These are phyloP conservation scores for Lepidopterella palustris DNA, from an alignment of 495 filamentous ascomycete species.

Conservation along the genomic window DNA sequence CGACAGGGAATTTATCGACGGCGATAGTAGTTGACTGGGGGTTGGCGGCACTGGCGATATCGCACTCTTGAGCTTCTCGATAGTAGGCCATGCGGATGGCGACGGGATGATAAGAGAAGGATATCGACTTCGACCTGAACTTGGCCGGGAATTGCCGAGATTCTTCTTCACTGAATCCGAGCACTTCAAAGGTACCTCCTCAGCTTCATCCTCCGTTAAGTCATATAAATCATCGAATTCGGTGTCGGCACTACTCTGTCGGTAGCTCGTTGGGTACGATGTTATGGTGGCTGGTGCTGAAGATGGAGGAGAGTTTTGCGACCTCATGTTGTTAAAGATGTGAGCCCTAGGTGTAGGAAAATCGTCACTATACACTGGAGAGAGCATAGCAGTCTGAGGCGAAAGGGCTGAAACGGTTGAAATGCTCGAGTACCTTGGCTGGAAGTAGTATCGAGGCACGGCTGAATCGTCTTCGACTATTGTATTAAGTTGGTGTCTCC, in stretches of 20 bases:
- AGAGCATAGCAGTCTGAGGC: slow-evolving; percentile 14
- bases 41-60: slow-evolving; percentile 67
- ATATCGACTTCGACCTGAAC: slow-evolving; percentile 42
- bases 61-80: slow-evolving; percentile 43
- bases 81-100: slow-evolving; percentile 51
- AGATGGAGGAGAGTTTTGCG: slow-evolving; percentile 36
- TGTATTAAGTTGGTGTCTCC: slow-evolving; percentile 69
- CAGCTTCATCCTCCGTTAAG: slow-evolving; percentile 65
- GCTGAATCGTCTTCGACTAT: slow-evolving; percentile 68
- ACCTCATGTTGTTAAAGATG: slow-evolving; percentile 5
- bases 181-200: slow-evolving; percentile 34
- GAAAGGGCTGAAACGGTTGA: slow-evolving; percentile 20
- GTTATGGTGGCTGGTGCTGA: slow-evolving; percentile 47
- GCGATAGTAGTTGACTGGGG: slow-evolving; percentile 65
- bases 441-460: slow-evolving; percentile 34
- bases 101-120: slow-evolving; percentile 70
- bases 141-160: slow-evolving; percentile 34
- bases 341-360: slow-evolving; percentile 23
- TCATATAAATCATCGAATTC: slow-evolving; percentile 86
- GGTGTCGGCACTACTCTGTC: slow-evolving; percentile 48
- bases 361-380: slow-evolving; percentile 19
- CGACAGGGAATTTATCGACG: slow-evolving; percentile 66
- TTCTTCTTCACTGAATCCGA: slow-evolving; percentile 44
- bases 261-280: slow-evolving; percentile 40
- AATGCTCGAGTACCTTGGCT: slow-evolving; percentile 24